These are phyloP conservation scores for Calonectria hongkongensis DNA, from an alignment of 2,329 filamentous ascomycete genomes.

Conservation along the genomic window DNA sequence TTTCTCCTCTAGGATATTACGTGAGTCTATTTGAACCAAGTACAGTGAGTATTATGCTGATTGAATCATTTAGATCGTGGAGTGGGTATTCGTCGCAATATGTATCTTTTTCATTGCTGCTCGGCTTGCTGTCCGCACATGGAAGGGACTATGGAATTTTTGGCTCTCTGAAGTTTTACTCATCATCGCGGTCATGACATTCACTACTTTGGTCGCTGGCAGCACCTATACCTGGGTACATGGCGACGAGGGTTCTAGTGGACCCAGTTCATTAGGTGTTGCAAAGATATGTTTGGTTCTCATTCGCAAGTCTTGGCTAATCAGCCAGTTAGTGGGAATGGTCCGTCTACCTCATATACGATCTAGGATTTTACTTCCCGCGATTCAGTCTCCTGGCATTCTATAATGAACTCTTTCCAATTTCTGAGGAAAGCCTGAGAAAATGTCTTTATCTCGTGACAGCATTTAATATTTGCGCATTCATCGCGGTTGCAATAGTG, in stretches of 20 bases:
- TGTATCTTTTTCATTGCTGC: neutral
- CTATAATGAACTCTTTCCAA: neutral
- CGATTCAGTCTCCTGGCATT: neutral
- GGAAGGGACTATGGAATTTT: constrained; percentile 1
- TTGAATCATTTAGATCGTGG: neutral
- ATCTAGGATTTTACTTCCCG: neutral
- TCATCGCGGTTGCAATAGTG: neutral
- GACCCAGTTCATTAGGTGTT: too few relatives aligned
- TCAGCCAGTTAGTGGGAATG: neutral
- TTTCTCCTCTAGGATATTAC: neutral
- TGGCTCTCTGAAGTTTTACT: constrained; percentile 5
- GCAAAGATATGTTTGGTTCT: neutral
- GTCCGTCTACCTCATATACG: neutral
- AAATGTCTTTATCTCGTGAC: neutral
- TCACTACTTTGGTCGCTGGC: neutral
- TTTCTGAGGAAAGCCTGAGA: neutral
- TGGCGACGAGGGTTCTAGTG: neutral
- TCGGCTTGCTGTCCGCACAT: neutral
- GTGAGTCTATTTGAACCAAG: neutral
- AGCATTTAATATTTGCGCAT: neutral
- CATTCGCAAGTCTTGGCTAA: neutral
- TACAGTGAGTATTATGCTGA: neutral
- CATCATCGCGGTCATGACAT: neutral
- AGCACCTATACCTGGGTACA: neutral
- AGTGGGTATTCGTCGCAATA: neutral